Base-by-base conservation (phyloP, 73 alveolate species). In the Tetrahymena elliotti region DNA sequence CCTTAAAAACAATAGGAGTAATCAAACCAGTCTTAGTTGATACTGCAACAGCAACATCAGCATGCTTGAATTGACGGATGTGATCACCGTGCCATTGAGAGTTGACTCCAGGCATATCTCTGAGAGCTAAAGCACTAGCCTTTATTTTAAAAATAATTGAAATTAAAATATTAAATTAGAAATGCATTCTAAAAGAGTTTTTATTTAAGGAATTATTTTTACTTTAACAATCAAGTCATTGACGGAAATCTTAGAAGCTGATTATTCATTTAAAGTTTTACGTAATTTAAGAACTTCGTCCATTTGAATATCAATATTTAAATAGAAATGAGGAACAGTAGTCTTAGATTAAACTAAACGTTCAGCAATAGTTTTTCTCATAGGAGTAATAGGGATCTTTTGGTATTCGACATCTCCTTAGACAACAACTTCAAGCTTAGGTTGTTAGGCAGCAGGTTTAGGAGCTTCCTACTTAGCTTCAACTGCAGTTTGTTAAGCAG, bases 241-340 rank as follows among this genome's bases (percentile, higher is more conserved):
- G 15, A 98, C 97, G 35, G 99, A 95, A 15, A 98, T 93, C 96
- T 97, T 97, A 7, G 96, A 53, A 35, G 95, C 52, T 37, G 98
- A 93, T 47, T 83, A 20, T 83, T 94, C 94, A 93, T 97, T 98
- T 16, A 98, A 97, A 31, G 93, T 93, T 20, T 94, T 96, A 84
- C 99, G 94, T 38, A 98, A 94, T 33, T 95, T 93, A 40, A 96
- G 35, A 7, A 98, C 96, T 83, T 97, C 95, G 84, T 98, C 99
- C 83, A 97, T 95, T 20, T 88, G 92, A 41, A 96, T 95, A 24
- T 95, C 97, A 41, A 97, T 92, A 20, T 99, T 96, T 39, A 97
- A 97, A 94, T 98, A 97, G 96, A 97, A 98, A 38, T 98, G 99
- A 53, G 99, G 99, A 83, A 98, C 96, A 11, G 96, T 96, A 35